These are phyloP conservation scores for Fragilaria crotonensis DNA, from an alignment of 108 stramenopile species.

Conservation along the genomic window DNA sequence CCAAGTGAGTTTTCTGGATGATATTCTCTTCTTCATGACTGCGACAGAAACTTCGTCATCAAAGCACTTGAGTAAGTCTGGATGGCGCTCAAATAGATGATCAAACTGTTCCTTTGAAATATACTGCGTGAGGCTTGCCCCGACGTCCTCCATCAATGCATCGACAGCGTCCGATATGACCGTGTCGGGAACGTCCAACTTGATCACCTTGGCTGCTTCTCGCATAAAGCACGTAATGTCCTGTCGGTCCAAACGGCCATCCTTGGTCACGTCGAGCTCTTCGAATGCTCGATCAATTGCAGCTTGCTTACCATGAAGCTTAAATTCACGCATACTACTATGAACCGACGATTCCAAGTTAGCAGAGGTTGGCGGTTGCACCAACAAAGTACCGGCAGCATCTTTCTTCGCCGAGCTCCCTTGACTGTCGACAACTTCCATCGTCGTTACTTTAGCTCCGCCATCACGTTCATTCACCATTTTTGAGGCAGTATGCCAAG, in stretches of 20 bases:
- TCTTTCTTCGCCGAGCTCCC: too few species aligned
- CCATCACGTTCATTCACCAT: too few species aligned
- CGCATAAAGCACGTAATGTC: constrained; percentile 7
- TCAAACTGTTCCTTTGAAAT: constrained; percentile 7
- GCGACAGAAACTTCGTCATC: constrained; percentile 2
- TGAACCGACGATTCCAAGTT: too few species aligned
- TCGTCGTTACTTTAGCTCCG: too few species aligned
- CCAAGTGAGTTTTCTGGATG: background rate
- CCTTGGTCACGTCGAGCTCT: constrained; percentile 1
- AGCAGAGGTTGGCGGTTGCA: too few species aligned
- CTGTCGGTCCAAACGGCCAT: constrained; percentile 2
- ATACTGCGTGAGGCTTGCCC: background rate
- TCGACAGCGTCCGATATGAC: constrained; percentile 7
- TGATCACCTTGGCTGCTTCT: background rate
- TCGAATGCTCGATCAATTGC: constrained; percentile 13
- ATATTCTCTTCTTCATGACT: background rate
- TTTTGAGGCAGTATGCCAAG: too few species aligned
- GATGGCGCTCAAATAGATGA: constrained; percentile 10
- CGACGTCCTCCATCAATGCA: constrained; percentile 13
- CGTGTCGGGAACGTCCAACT: background rate
- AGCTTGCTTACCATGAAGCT: too few species aligned
- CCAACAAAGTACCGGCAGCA: too few species aligned
- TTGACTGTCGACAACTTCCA: too few species aligned
- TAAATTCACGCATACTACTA: too few species aligned
- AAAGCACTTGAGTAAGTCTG: constrained; percentile 6